A percentile compares a stretch with the other conserved stretches of the same genome.
Conservation (phyloP, 2,329 filamentous ascomycete genomes). For the Fusarium dimerum region DNA sequence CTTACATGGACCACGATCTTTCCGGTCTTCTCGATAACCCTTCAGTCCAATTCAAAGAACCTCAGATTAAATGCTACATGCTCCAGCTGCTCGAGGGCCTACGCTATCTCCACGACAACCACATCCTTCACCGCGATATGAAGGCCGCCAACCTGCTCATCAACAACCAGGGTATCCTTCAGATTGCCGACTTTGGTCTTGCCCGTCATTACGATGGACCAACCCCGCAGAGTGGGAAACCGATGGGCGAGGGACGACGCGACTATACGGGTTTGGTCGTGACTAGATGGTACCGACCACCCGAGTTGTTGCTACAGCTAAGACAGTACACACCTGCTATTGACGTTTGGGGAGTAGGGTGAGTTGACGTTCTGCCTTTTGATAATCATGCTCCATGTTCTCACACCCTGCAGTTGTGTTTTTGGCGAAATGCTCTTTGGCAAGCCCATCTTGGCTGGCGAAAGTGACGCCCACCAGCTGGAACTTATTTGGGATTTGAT, state of each 20-base stretch:
- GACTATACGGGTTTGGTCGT: slow-evolving; percentile 98
- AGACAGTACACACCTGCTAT: slow-evolving; percentile 95
- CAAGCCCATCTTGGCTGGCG: slow-evolving; percentile 88
- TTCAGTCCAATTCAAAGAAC: slow-evolving; percentile 79
- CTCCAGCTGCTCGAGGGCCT: slow-evolving; percentile 88
- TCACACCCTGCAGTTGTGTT: slow-evolving; percentile 70
- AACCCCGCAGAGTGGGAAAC: slow-evolving; percentile 72
- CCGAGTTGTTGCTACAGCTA: slow-evolving; percentile 85
- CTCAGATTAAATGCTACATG: slow-evolving; percentile 98
- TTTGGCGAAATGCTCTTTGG: slow-evolving; percentile 97
- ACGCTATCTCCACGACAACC: slow-evolving; percentile 83
- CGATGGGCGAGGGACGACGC: slow-evolving; percentile 80
- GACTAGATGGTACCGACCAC: slow-evolving; percentile 94
- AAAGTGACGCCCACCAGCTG: slow-evolving; percentile 85
- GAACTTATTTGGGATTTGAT: slow-evolving; percentile 93
- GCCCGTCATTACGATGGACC: slow-evolving; percentile 90
- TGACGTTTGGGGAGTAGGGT: slow-evolving; percentile 98
- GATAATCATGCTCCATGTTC: neutral
- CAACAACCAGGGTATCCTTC: slow-evolving; percentile 87
- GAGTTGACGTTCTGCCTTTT: slow-evolving; percentile 37
- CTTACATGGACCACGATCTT: slow-evolving; percentile 99
- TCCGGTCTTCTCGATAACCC: slow-evolving; percentile 96
- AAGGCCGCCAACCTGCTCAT: slow-evolving; percentile 98
- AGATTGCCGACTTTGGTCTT: slow-evolving; percentile 96
- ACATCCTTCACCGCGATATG: slow-evolving; percentile 96